Conservation (phyloP, 2,329 filamentous ascomycete genomes). For the Fusarium napiforme region DNA sequence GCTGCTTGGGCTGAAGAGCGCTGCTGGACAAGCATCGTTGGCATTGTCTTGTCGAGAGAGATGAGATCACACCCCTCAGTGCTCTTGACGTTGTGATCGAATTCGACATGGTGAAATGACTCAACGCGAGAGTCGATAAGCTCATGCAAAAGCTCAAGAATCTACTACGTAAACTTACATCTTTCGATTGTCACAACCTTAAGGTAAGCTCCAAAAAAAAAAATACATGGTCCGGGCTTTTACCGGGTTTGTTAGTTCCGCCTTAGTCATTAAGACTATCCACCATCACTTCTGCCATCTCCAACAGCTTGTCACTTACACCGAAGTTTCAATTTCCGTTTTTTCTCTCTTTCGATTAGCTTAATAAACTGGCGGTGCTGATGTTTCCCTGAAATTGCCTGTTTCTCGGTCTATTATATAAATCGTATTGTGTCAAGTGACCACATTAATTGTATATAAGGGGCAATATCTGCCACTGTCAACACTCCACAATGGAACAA, state of each 20-base stretch:
- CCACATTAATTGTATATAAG: slow-evolving; percentile 14
- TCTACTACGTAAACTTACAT: slow-evolving; percentile 41
- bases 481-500: slow-evolving; percentile 45
- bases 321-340: neutral
- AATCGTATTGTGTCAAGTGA: slow-evolving; percentile 31
- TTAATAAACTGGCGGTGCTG: slow-evolving; percentile 6
- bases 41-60: slow-evolving; percentile 51
- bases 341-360: neutral
- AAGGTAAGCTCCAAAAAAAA: slow-evolving; percentile 38
- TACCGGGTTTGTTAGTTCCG: slow-evolving; percentile 26
- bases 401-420: slow-evolving; percentile 3
- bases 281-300: slow-evolving; percentile 9
- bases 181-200: slow-evolving; percentile 40
- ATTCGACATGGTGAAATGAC: slow-evolving; percentile 52
- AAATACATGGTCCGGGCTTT: slow-evolving; percentile 43
- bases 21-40: slow-evolving; percentile 56
- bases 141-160: slow-evolving; percentile 35
- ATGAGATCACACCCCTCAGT: slow-evolving; percentile 49
- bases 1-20: slow-evolving; percentile 50
- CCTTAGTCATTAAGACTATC: slow-evolving; percentile 41
- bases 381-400: neutral
- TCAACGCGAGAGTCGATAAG: slow-evolving; percentile 17
- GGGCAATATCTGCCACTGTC: neutral
- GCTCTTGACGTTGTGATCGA: slow-evolving; percentile 50
- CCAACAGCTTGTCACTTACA: slow-evolving; percentile 22